Evolutionary conservation across 2,329 filamentous ascomycete species (phyloP), one percentile per base, ranked within the genome.

Genomic region (Calcarisporium arbuscula): DNA sequence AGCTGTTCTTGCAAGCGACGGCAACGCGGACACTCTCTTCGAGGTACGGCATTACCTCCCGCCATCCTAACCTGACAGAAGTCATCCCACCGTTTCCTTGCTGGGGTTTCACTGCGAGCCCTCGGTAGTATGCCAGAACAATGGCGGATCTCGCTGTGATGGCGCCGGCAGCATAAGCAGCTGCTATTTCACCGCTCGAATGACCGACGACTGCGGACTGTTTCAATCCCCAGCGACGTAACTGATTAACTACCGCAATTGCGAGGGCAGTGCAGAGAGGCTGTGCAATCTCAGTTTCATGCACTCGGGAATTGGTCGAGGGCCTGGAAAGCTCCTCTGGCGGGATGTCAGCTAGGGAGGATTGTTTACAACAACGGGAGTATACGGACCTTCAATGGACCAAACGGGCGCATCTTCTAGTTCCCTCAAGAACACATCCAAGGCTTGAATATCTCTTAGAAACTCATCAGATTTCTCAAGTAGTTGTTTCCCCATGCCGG

Each of bases 1-100:
- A 57, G 3, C 53, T 56, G 40, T 66, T 67, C 20, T 58, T 43
- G 29, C 60, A 65, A 2, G 59, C 65, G n/a, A 62, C 47, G 3
- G 43, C 43, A 25, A 25, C n/a, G 9, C 22, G 22, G 3, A 56
- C 51, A 0, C 39, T 38, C 1, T 48, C 41, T 1, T 39, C 39
- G 0, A 64, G 40, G 21, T 51, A 56, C 7, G 36, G 38, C 16
- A 43, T 26, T 5, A 57, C 48, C 4, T 60, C 55, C 2, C 45
- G 42, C 19, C 45, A 39, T 1, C 57, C 53, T 0, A 66, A 46
- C 0, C 61, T 61, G 9, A 65, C 48, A 1, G 61, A 61, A 3
- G 59, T 57, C 64, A 68, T 68, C 6, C 47, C 50, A 1, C 56
- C 58, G 8, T 8, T 14, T 10, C 19, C 12, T 3, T 25, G 8